A percentile compares a stretch with the other conserved stretches of the same genome.
These are phyloP conservation scores for Calonectria fujianensis DNA, from an alignment of 2,329 filamentous ascomycete genomes.

Conservation along the genomic window DNA sequence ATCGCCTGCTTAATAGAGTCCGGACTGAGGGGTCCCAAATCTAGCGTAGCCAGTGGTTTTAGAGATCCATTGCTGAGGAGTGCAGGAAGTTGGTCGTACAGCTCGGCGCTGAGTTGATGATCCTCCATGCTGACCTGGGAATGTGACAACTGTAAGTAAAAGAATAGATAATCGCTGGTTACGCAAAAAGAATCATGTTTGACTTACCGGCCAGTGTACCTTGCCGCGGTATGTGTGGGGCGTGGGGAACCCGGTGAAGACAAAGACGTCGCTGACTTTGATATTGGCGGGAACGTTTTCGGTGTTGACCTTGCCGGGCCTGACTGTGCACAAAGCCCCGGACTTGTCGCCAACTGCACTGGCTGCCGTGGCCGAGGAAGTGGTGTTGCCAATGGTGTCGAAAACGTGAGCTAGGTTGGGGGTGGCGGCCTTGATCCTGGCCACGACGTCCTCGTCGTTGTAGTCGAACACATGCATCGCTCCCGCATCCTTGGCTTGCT, in stretches of 20 bases:
- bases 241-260: conserved; percentile 65
- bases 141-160: not conserved
- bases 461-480: conserved; percentile 64
- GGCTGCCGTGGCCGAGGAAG: conserved; percentile 59
- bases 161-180: not conserved
- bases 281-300: conserved; percentile 57
- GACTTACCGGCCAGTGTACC: conserved; percentile 63
- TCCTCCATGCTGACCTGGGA: conserved; percentile 42
- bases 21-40: conserved; percentile 32
- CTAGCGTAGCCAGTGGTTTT: not conserved
- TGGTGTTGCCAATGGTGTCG: conserved; percentile 63
- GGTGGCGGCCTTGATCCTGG: conserved; percentile 57
- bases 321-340: conserved; percentile 63
- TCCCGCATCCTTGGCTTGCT: conserved; percentile 56
- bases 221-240: conserved; percentile 59
- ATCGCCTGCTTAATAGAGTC: conserved; percentile 27
- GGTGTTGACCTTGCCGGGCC: conserved; percentile 64
- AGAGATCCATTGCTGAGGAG: conserved; percentile 8
- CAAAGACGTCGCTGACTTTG: conserved; percentile 64
- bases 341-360: conserved; percentile 46
- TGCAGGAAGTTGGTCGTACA: conserved; percentile 13
- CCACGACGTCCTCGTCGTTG: conserved; percentile 57
- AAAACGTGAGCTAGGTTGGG: conserved; percentile 61
- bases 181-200: no score
- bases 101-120: conserved; percentile 36